A percentile compares a stretch with the other conserved stretches of the same genome.
These are phyloP conservation scores for Yarrowia bubula DNA, from an alignment of 805 yeast species.

Conservation along the genomic window DNA sequence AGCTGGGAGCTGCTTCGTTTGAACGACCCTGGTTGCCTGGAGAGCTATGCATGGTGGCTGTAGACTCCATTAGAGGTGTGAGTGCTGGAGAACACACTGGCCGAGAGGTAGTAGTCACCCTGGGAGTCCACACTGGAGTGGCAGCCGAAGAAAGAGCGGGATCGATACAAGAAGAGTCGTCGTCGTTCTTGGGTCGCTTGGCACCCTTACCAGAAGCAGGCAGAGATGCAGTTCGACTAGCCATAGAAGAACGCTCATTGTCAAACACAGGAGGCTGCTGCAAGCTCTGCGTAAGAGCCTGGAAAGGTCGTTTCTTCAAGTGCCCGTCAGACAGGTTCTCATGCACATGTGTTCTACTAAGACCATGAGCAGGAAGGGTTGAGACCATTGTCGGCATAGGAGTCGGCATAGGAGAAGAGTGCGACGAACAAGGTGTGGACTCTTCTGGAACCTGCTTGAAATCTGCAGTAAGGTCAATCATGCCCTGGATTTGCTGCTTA, in stretches of 20 bases:
- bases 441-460: neutral
- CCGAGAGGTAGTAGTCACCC: neutral
- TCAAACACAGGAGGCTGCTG: slow-evolving; percentile 13
- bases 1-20: neutral
- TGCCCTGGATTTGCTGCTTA: neutral
- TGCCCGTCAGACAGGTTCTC: neutral
- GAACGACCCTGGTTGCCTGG: neutral
- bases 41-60: slow-evolving; percentile 4
- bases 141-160: neutral
- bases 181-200: slow-evolving; percentile 1
- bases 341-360: neutral
- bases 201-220: neutral
- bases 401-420: neutral
- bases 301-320: neutral
- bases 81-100: neutral
- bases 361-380: neutral
- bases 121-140: neutral
- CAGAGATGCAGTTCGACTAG: neutral
- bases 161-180: neutral
- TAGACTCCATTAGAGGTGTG: neutral
- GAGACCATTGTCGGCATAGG: neutral
- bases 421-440: neutral
- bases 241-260: neutral
- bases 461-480: neutral
- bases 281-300: slow-evolving; percentile 13